These are phyloP conservation scores for Jatropha podagrica DNA, from an alignment of 441 rosid genomes.

Conservation along the genomic window DNA sequence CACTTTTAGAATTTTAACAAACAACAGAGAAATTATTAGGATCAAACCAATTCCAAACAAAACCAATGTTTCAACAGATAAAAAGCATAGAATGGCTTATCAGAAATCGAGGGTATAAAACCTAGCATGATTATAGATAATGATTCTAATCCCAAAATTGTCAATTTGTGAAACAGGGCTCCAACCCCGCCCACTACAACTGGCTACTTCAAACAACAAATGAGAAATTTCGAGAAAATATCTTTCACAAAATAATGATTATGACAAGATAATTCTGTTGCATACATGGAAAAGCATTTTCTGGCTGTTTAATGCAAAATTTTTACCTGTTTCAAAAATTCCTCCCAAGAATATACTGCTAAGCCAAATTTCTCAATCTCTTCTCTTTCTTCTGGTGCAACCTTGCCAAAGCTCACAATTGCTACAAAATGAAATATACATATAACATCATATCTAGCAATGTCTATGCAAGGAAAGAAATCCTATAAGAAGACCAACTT, in stretches of 20 bases:
- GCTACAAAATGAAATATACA: constrained; percentile 44
- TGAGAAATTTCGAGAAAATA: too few species aligned
- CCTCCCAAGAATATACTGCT: constrained; percentile 76
- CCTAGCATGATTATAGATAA: too few species aligned
- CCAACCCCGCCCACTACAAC: too few species aligned
- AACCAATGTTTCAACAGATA: not conserved
- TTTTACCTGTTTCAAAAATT: constrained; percentile 69
- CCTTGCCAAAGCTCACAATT: constrained; percentile 90
- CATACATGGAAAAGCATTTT: not conserved
- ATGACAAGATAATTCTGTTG: not conserved
- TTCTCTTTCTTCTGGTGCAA: constrained; percentile 63
- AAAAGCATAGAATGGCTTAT: not conserved
- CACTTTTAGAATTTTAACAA: not conserved
- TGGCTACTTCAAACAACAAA: too few species aligned
- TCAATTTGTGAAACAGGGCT: too few species aligned
- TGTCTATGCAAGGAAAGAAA: constrained; percentile 10
- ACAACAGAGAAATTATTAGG: constrained; percentile 5
- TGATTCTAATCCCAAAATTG: too few species aligned
- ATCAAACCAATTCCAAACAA: not conserved
- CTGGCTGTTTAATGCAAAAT: not conserved
- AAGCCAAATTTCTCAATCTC: constrained; percentile 63
- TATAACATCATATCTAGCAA: constrained; percentile 9
- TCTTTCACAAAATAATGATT: not conserved
- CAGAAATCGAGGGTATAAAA: too few species aligned
- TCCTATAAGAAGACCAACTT: constrained; percentile 32